A percentile compares a stretch with the other conserved stretches of the same genome.
Evolutionary conservation across 129 eudicot genomes (phyloP).

Genomic region (Pulicaria dysenterica): DNA sequence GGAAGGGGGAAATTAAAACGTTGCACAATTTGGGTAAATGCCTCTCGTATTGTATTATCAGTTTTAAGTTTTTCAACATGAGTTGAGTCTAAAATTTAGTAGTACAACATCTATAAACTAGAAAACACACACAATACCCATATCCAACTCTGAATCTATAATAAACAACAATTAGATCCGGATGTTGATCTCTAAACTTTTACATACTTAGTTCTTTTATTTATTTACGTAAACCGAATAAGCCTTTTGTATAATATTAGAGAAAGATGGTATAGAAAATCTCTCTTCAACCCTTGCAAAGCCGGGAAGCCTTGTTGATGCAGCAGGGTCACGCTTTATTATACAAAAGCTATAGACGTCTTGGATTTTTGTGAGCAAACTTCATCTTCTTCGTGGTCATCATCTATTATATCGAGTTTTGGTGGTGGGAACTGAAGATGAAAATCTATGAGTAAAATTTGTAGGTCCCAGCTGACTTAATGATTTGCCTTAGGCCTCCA

Average conservation of each 20-base stretch:
- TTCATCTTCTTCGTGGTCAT: conserved; percentile 10
- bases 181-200: conserved; percentile 16
- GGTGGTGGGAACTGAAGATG: not conserved
- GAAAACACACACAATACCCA: not conserved
- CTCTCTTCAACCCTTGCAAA: conserved; percentile 19
- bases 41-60: not conserved
- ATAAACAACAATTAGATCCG: conserved; percentile 4
- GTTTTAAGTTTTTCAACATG: too few relatives aligned
- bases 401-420: conserved; percentile 18
- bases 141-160: conserved; percentile 14
- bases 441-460: conserved; percentile 42
- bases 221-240: conserved; percentile 12
- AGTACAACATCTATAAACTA: conserved; percentile 1
- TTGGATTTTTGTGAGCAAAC: conserved; percentile 15
- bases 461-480: conserved; percentile 48
- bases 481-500: conserved; percentile 62
- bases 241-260: not conserved
- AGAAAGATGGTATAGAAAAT: not conserved
- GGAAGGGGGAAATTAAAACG: not conserved
- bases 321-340: conserved; percentile 7
- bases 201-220: conserved; percentile 22
- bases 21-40: not conserved
- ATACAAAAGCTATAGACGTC: not conserved
- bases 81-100: conserved; percentile 3
- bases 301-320: conserved; percentile 20